A percentile compares a stretch with the other conserved stretches of the same genome.
Conservation (phyloP, 108 stramenopile species). For the Licmophora abbreviata region DNA sequence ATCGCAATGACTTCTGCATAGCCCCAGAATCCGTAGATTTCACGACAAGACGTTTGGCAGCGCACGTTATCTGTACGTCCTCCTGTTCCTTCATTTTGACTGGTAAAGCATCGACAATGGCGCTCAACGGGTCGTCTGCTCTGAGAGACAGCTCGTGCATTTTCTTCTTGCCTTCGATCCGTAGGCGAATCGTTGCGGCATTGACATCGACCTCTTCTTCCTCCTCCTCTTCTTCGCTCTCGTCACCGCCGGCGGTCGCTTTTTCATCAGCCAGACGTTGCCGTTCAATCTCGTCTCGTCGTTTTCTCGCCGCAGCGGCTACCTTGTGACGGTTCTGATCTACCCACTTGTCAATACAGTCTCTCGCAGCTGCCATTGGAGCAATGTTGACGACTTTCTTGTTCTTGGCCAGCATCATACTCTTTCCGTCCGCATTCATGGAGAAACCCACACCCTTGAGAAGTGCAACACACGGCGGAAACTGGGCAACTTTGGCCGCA, state of each 20-base stretch:
- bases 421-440: slow-evolving; percentile 19
- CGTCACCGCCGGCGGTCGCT: slow-evolving; percentile 26
- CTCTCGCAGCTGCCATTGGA: slow-evolving; percentile 61
- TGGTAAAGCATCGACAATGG: slow-evolving; percentile 35
- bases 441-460: slow-evolving; percentile 65
- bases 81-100: slow-evolving; percentile 25
- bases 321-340: slow-evolving; percentile 60
- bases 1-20: slow-evolving; percentile 46
- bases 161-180: slow-evolving; percentile 73
- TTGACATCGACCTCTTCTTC: slow-evolving; percentile 33
- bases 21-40: slow-evolving; percentile 47
- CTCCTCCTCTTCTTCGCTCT: slow-evolving; percentile 35
- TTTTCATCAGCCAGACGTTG: slow-evolving; percentile 28
- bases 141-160: slow-evolving; percentile 45
- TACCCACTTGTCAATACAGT: slow-evolving; percentile 80
- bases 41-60: slow-evolving; percentile 60
- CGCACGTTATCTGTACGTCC: slow-evolving; percentile 71
- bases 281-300: slow-evolving; percentile 54
- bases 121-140: slow-evolving; percentile 43
- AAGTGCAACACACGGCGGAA: slow-evolving; percentile 38
- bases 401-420: slow-evolving; percentile 43
- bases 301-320: slow-evolving; percentile 54
- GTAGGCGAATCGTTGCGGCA: slow-evolving; percentile 40
- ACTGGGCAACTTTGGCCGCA: slow-evolving; percentile 46
- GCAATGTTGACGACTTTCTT: slow-evolving; percentile 72